Evolutionary conservation across 2,329 filamentous ascomycete genomes (phyloP).

Genomic region (Coniochaeta sp.): DNA sequence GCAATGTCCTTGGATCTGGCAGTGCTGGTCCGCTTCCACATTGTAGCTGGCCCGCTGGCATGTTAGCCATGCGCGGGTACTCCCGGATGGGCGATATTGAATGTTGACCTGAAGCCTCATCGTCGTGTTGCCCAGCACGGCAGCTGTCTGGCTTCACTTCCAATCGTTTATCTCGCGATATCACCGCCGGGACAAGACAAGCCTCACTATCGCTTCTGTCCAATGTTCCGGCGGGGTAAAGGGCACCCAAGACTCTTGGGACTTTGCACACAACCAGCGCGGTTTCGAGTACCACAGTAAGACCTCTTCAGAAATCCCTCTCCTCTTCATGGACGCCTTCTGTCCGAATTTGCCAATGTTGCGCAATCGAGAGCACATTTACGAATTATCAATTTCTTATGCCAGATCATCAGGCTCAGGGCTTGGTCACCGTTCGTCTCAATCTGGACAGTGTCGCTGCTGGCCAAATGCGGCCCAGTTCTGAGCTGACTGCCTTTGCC

Average conservation of each 20-base stretch:
- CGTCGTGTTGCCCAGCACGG: too few species aligned
- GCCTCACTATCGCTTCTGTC: background rate
- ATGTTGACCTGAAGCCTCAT: too few species aligned
- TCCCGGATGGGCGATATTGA: background rate
- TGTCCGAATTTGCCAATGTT: background rate
- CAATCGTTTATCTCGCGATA: background rate
- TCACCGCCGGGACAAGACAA: background rate
- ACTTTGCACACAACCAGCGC: background rate
- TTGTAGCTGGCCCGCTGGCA: too few species aligned
- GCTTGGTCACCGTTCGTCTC: background rate
- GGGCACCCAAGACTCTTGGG: background rate
- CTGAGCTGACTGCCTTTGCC: background rate
- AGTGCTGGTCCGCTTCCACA: too few species aligned
- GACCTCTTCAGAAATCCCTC: too few species aligned
- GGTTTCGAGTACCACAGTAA: too few species aligned
- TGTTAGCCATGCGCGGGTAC: background rate
- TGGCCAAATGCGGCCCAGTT: background rate
- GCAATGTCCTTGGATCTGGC: too few species aligned
- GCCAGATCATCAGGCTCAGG: background rate
- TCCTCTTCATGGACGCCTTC: background rate
- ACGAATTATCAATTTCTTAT: too few species aligned
- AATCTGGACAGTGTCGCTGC: too few species aligned
- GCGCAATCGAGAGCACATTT: conserved; percentile 1
- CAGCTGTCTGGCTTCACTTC: background rate
- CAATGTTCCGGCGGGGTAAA: conserved; percentile 1